A percentile compares a stretch with the other conserved stretches of the same genome.
phyloP scores from a whole-genome alignment of 441 rosid genomes.

The Bruguiera hainesii region DNA sequence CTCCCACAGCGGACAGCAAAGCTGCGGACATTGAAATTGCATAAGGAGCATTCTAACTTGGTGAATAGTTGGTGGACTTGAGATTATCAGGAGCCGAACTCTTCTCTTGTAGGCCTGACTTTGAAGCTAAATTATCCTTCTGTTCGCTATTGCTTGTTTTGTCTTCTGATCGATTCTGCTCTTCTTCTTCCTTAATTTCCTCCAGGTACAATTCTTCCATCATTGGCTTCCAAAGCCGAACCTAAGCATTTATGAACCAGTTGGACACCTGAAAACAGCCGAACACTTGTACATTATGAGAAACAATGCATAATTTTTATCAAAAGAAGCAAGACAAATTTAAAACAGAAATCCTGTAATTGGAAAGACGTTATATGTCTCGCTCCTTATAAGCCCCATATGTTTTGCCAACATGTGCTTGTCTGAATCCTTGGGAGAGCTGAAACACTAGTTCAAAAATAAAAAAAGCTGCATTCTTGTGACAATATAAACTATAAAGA shows the following conservation, averaged over 20 bases:
- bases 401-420: conserved; percentile 79
- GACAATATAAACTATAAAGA: background rate
- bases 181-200: conserved; percentile 51
- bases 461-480: background rate
- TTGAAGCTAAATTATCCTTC: conserved; percentile 57
- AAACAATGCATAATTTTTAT: background rate
- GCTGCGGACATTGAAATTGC: conserved; percentile 44
- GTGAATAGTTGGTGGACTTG: conserved; percentile 30
- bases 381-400: conserved; percentile 78
- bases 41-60: conserved; percentile 37
- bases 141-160: conserved; percentile 55
- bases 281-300: background rate
- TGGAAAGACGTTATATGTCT: conserved; percentile 33
- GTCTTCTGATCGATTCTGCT: conserved; percentile 56
- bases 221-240: conserved; percentile 96
- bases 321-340: background rate
- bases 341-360: background rate
- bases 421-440: conserved; percentile 88
- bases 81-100: conserved; percentile 30
- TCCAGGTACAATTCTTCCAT: conserved; percentile 89
- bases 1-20: conserved; percentile 52
- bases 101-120: conserved; percentile 47
- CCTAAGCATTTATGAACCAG: conserved; percentile 95
- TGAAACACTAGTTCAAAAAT: conserved; percentile 21
- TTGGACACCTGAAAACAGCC: conserved; percentile 59